Evolutionary conservation across 345 rosid genomes (phyloP).

Genomic region (rapeseed (Brassica napus)): Da-Ae NC_063452.1:49002501-49003000

Average conservation of each 20-base stretch:
- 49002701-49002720: slow-evolving; percentile 33
- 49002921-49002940: slow-evolving; percentile 19
- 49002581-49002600: slow-evolving; percentile 12
- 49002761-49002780: slow-evolving; percentile 17
- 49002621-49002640: background rate
- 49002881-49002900: slow-evolving; percentile 11
- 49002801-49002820: slow-evolving; percentile 37
- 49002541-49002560: background rate
- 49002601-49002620: slow-evolving; percentile 14
- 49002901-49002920: slow-evolving; percentile 16
- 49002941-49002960: background rate
- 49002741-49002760: slow-evolving; percentile 17
- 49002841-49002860: slow-evolving; percentile 29
- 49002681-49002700: slow-evolving; percentile 31
- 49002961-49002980: background rate
- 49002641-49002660: slow-evolving; percentile 13
- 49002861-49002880: slow-evolving; percentile 37
- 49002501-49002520: background rate
- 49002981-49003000: background rate
- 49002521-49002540: background rate
- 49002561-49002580: slow-evolving; percentile 30
- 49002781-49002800: slow-evolving; percentile 9
- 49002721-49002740: slow-evolving; percentile 25
- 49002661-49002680: slow-evolving; percentile 20
- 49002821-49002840: slow-evolving; percentile 26